Base-by-base conservation (phyloP, 2,329 filamentous ascomycete genomes). In the Simplicillium sp. region DNA sequence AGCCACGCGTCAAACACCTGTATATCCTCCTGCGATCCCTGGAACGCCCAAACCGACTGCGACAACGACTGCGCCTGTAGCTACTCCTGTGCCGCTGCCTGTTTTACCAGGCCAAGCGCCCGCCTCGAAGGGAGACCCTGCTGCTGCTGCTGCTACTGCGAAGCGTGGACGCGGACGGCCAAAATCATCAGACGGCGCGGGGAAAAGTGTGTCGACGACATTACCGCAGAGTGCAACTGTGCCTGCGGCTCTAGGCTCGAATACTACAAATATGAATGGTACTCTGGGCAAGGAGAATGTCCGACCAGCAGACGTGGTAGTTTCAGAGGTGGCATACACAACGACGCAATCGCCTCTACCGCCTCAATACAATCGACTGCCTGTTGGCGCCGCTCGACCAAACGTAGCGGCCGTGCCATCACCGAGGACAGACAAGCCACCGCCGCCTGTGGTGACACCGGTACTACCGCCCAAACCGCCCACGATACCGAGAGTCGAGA, bases 251-350 rank as follows among this genome's bases (percentile, higher is more conserved):
- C 5, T 25, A 25, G 20, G 20, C 20, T 25, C 20, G 20, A 25
- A 25, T 25, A 25, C 41, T 31, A 45, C 43, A 25, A 25, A 45
- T 31, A 57, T 57, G 54, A 50, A 45, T 33, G 52, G 44, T 43
- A 36, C 53, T 36, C 41, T 49, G 25, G 32, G 44, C 29, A 53
- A 52, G 34, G 51, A 54, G 13, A 50, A 49, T 35, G 40, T 54
- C 17, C 58, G 59, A 4, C 54, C 54, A 7, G 57, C 61, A 13
- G 54, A 60, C 43, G 50, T 64, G 13, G 59, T 64, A 44, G 58
- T 61, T 12, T 63, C 62, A n/a, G 60, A 66, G 42, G 63, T 63
- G 39, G 60, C 59, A 28, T 64, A 66, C 42, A 25, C 20, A 25
- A 25, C 20, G 6, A 25, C 20, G 20, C 62, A 65, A 40, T 56